Evolutionary conservation across 2,329 filamentous ascomycete genomes (phyloP).

Genomic region (Alternaria sp.): DNA sequence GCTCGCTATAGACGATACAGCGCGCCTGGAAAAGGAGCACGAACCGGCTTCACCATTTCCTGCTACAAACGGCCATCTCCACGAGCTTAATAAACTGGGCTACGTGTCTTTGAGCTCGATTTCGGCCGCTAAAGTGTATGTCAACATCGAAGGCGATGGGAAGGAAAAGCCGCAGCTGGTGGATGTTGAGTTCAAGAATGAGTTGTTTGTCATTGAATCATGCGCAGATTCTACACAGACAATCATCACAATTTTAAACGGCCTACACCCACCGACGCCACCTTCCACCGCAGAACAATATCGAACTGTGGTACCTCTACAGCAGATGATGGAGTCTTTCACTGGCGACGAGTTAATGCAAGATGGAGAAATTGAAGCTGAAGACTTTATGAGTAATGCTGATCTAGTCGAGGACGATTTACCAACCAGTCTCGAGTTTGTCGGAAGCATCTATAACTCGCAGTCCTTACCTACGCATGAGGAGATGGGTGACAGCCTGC

Average conservation of each 20-base stretch:
- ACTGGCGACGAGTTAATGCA: slow-evolving; percentile 81
- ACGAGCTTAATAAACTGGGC: slow-evolving; percentile 67
- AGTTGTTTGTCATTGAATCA: slow-evolving; percentile 88
- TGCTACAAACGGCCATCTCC: slow-evolving; percentile 55
- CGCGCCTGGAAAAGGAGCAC: slow-evolving; percentile 53
- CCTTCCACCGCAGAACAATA: slow-evolving; percentile 87
- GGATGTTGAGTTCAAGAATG: slow-evolving; percentile 82
- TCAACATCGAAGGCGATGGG: slow-evolving; percentile 67
- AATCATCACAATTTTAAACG: slow-evolving; percentile 78
- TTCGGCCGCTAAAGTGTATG: slow-evolving; percentile 75
- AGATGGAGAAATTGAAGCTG: slow-evolving; percentile 64
- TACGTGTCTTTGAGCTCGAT: slow-evolving; percentile 89
- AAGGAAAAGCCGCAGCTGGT: slow-evolving; percentile 70
- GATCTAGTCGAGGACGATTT: slow-evolving; percentile 55
- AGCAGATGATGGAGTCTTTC: slow-evolving; percentile 90
- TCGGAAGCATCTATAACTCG: slow-evolving; percentile 64
- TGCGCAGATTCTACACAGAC: slow-evolving; percentile 98
- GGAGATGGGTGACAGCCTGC: slow-evolving; percentile 54
- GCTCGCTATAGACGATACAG: slow-evolving; percentile 80
- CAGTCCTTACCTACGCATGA: slow-evolving; percentile 53
- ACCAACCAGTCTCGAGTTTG: slow-evolving; percentile 55
- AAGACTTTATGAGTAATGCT: slow-evolving; percentile 51
- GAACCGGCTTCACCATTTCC: slow-evolving; percentile 20
- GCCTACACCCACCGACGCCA: slow-evolving; percentile 81
- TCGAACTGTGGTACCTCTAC: slow-evolving; percentile 82